Conservation (phyloP, 192 early-diverging fungal genomes). For the Mortierella claussenii region DNA sequence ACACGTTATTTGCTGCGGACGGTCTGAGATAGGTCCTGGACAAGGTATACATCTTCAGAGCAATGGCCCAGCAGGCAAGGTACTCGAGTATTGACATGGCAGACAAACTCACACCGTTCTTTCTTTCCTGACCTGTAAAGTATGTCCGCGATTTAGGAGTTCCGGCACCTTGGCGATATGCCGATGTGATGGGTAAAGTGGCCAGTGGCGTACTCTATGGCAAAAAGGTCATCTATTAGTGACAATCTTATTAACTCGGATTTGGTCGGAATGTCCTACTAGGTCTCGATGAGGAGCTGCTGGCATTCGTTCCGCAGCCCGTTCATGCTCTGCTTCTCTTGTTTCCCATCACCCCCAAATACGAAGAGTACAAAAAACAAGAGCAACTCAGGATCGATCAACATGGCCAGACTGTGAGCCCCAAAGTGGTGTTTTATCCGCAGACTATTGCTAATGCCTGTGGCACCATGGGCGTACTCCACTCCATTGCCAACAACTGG, state of each 20-base stretch:
- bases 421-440: constrained; percentile 78
- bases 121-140: constrained; percentile 27
- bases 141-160: constrained; percentile 80
- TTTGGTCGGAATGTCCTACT: too few relatives aligned
- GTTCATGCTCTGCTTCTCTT: constrained; percentile 86
- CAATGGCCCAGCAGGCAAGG: not conserved
- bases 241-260: too few relatives aligned
- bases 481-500: constrained; percentile 83
- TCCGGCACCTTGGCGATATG: constrained; percentile 67
- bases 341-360: constrained; percentile 81
- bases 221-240: not conserved
- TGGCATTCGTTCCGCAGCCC: constrained; percentile 84
- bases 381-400: constrained; percentile 59
- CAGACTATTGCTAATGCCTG: constrained; percentile 95
- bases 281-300: constrained; percentile 86
- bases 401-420: constrained; percentile 62
- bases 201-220: not conserved
- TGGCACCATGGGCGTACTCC: constrained; percentile 94
- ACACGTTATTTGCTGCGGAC: too few relatives aligned
- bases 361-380: constrained; percentile 62
- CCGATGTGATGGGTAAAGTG: constrained; percentile 85
- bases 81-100: not conserved
- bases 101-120: not conserved
- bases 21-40: constrained; percentile 65
- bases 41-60: constrained; percentile 54